Conservation (phyloP, 2,329 filamentous ascomycete genomes). For the Fusarium annulatum region DNA sequence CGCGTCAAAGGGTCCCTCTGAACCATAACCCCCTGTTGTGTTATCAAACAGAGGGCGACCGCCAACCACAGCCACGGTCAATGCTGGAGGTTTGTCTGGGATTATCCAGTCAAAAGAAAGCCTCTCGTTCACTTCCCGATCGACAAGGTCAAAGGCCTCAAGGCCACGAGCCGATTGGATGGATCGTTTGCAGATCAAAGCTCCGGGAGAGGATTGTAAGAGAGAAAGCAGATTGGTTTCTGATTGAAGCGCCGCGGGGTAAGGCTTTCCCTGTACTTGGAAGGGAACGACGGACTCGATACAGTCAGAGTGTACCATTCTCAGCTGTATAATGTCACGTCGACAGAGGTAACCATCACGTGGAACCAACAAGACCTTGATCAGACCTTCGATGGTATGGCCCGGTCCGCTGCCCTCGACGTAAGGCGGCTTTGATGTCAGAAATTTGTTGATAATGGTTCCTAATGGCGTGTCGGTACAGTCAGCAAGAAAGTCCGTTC, state of each 20-base stretch:
- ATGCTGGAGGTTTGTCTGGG: neutral
- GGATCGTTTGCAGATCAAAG: neutral
- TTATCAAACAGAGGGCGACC: neutral
- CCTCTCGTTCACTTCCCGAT: neutral
- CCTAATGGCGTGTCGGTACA: neutral
- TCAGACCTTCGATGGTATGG: neutral
- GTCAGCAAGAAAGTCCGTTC: neutral
- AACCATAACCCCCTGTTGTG: neutral
- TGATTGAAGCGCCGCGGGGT: accelerated
- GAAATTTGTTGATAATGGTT: neutral
- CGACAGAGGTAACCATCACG: neutral
- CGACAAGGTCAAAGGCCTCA: neutral
- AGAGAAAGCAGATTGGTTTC: neutral
- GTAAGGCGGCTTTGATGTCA: accelerated
- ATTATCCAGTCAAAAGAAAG: neutral
- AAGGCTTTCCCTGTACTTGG: accelerated
- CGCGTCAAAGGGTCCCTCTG: neutral
- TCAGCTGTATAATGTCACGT: neutral
- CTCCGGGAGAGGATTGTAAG: neutral
- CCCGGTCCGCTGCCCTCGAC: accelerated
- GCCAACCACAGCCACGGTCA: neutral
- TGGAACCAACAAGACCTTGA: neutral
- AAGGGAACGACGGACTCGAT: neutral
- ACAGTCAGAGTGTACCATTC: neutral
- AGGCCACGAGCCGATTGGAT: neutral